Base-by-base conservation (phyloP, 352 stramenopile species). In the Pythium phragmitis region DNA sequence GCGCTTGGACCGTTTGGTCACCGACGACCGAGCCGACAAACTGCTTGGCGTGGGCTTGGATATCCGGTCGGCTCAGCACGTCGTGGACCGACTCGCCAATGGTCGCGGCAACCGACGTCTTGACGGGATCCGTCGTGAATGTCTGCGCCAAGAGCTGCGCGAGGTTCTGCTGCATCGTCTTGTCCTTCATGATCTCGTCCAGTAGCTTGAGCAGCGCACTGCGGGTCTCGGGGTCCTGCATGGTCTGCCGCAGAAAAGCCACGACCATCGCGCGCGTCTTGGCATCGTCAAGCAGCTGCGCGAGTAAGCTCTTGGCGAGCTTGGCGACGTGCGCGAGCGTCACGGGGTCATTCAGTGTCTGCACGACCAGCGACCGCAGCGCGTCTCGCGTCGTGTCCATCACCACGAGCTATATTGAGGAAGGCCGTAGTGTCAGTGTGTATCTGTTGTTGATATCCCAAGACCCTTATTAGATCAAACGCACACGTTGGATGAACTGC, bases 1-100 rank as follows among this genome's bases (percentile, higher is more conserved):
- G 83, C 12, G 79, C 81, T 54, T 92, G 84, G 30, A 94, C 83
- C 0, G 84, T 94, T 49, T 91, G 81, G 65, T 94, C 85, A 23
- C 73, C 75, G n/a, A 94, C 79, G n/a, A 94, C 82, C 3, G 70
- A 72, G 41, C 82, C 79, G 9, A 94, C 79, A 58, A 94, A 94
- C 59, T 89, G 80, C 57, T 94, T 94, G 63, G 85, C 83, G 67
- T 94, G 85, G 55, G 87, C 78, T 59, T 92, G 80, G 59, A 92
- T 75, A 49, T 94, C 85, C 17, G 57, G n/a, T 16, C 80, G 82
- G 53, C 82, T 92, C 36, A 94, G 72, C 23, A 92, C 77, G 16
- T 91, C 74, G 68, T 94, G 85, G 45, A 92, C 80, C 8, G 83
- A 82, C 13, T 85, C 75, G n/a, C 70, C 71, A 0, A 94, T 68